phyloP scores from a whole-genome alignment of 179 eudicot species.

The Silene coronaria region DNA sequence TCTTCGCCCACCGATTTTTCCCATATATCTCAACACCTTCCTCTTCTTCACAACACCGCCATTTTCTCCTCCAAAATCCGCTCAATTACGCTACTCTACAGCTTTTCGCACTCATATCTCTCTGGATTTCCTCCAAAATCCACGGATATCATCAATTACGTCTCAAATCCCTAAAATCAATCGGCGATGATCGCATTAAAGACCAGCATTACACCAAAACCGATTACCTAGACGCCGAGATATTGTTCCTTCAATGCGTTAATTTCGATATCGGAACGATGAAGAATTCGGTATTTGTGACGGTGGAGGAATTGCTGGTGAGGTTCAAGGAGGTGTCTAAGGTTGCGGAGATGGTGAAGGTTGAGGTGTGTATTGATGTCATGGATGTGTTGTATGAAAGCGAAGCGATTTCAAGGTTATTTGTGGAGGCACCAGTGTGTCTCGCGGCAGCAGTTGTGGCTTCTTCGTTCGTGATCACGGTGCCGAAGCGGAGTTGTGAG shows the following conservation, averaged over 20 bases:
- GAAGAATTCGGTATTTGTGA: conserved; percentile 37
- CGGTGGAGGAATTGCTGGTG: conserved; percentile 46
- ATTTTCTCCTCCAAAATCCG: conserved; percentile 56
- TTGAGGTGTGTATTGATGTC: conserved; percentile 65
- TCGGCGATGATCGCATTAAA: conserved; percentile 46
- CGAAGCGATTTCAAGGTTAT: conserved; percentile 37
- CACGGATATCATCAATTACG: conserved; percentile 53
- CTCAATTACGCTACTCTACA: conserved; percentile 56
- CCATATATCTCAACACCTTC: conserved; percentile 35
- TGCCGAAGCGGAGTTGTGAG: conserved; percentile 60
- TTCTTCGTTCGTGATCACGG: conserved; percentile 52
- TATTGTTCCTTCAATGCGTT: conserved; percentile 53
- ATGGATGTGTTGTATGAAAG: conserved; percentile 77
- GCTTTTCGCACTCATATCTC: conserved; percentile 63
- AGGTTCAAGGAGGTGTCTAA: conserved; percentile 50
- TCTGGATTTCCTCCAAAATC: conserved; percentile 84
- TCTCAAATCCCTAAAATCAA: conserved; percentile 46
- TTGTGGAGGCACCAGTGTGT: conserved; percentile 27
- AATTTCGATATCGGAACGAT: conserved; percentile 56
- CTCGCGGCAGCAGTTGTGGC: conserved; percentile 56
- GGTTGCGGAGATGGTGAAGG: conserved; percentile 50
- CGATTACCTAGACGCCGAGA: conserved; percentile 67
- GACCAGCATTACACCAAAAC: conserved; percentile 65
- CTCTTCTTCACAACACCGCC: neutral
- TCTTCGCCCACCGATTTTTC: conserved; percentile 62